A percentile compares a stretch with the other conserved stretches of the same genome.
Evolutionary conservation across 441 rosid species (phyloP).

Genomic region (Mallotus japonicus): DNA sequence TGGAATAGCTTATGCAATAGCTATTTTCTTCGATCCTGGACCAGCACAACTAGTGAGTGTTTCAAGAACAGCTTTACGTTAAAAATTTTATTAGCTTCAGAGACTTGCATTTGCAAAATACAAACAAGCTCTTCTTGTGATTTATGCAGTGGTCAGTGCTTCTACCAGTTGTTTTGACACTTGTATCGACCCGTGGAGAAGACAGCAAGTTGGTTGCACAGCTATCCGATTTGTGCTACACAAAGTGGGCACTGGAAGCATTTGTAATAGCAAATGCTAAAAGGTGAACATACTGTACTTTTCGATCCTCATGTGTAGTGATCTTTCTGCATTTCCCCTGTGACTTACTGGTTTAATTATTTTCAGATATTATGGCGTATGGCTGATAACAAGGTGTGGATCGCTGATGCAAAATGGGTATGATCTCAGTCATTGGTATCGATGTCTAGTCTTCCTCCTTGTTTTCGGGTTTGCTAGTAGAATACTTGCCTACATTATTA

Average conservation of each 20-base stretch:
- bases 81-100: too few species aligned
- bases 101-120: too few species aligned
- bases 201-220: constrained; percentile 33
- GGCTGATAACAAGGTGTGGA: constrained; percentile 91
- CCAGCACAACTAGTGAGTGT: constrained; percentile 92
- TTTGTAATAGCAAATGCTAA: constrained; percentile 89
- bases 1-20: constrained; percentile 76
- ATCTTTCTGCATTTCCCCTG: neutral
- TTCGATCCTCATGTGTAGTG: neutral
- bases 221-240: constrained; percentile 59
- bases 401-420: constrained; percentile 64
- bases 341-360: neutral
- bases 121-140: constrained; percentile 2
- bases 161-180: constrained; percentile 89
- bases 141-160: constrained; percentile 90
- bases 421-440: constrained; percentile 59
- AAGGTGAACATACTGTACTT: constrained; percentile 42
- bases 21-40: constrained; percentile 74
- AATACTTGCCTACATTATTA: constrained; percentile 49
- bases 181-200: constrained; percentile 57
- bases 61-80: neutral
- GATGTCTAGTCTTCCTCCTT: constrained; percentile 48
- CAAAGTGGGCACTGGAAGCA: constrained; percentile 97
- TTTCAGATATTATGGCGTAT: constrained; percentile 79
- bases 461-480: constrained; percentile 59